Evolutionary conservation across 176 grass and related monocot genomes (phyloP).

Genomic region (Oryza nivara): DNA sequence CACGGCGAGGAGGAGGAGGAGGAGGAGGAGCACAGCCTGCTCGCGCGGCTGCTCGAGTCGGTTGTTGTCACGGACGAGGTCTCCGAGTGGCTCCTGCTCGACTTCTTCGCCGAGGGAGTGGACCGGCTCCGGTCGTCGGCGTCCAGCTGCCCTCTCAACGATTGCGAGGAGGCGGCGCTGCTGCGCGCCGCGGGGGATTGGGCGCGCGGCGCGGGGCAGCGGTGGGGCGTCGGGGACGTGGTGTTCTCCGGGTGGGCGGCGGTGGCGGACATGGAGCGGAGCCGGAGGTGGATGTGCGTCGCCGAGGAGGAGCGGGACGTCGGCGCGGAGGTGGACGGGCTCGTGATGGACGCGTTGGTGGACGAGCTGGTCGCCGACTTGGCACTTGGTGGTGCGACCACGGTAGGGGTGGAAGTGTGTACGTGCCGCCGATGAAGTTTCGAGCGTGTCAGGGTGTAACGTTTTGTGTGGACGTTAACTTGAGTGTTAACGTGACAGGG

Average conservation of each 20-base stretch:
- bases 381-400: not conserved
- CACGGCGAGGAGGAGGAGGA: not conserved
- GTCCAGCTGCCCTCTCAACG: not conserved
- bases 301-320: slow-evolving; percentile 38
- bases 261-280: slow-evolving; percentile 64
- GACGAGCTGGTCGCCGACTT: slow-evolving; percentile 37
- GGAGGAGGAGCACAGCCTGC: slow-evolving; percentile 26
- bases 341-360: slow-evolving; percentile 20
- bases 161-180: not conserved
- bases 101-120: slow-evolving; percentile 66
- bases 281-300: slow-evolving; percentile 40
- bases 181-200: slow-evolving; percentile 44
- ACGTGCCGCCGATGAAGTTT: not conserved
- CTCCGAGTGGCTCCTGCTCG: slow-evolving; percentile 59
- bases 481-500: slow-evolving; percentile 29
- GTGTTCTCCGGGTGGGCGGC: slow-evolving; percentile 40
- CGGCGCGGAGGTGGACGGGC: not conserved
- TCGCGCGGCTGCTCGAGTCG: slow-evolving; percentile 32
- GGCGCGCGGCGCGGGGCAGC: slow-evolving; percentile 41
- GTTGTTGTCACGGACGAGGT: not conserved
- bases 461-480: not conserved
- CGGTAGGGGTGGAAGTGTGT: not conserved
- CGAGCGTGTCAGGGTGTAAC: not conserved
- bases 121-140: not conserved
- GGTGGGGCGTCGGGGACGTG: slow-evolving; percentile 52